A percentile compares a stretch with the other conserved stretches of the same genome.
Conservation (phyloP, 2,329 filamentous ascomycete genomes). For the Sclerotinia sclerotiorum region DNA sequence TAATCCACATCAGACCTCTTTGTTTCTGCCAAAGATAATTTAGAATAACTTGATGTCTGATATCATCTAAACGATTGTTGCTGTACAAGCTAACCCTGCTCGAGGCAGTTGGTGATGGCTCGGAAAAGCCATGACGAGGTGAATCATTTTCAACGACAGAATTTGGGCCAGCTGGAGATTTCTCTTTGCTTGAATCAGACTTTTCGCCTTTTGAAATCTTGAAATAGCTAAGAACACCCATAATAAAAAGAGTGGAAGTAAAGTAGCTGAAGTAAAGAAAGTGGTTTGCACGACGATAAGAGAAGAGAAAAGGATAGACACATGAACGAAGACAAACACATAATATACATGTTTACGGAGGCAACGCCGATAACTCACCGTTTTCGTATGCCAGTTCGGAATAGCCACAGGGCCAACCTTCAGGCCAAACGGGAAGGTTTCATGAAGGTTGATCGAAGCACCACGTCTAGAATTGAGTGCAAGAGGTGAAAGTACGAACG, state of each 20-base stretch:
- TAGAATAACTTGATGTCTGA: slow-evolving; percentile 80
- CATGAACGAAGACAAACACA: slow-evolving; percentile 18
- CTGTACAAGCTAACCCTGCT: slow-evolving; percentile 17
- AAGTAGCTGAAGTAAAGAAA: slow-evolving; percentile 21
- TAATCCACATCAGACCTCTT: slow-evolving; percentile 71
- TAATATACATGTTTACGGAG: slow-evolving; percentile 17
- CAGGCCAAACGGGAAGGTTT: slow-evolving; percentile 13
- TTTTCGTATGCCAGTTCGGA: slow-evolving; percentile 15
- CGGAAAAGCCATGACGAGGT: slow-evolving; percentile 3
- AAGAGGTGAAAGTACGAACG: slow-evolving; percentile 10
- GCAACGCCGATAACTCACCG: slow-evolving; percentile 12
- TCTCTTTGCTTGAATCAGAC: slow-evolving; percentile 21
- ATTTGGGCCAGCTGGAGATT: slow-evolving; percentile 13
- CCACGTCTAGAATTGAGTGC: slow-evolving; percentile 7
- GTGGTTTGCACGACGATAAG: slow-evolving; percentile 14
- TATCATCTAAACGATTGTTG: slow-evolving; percentile 55
- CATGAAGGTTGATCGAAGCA: slow-evolving; percentile 10
- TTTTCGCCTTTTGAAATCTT: slow-evolving; percentile 21
- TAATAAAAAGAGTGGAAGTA: slow-evolving; percentile 10
- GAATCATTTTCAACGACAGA: slow-evolving; percentile 16
- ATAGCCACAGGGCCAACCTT: not conserved
- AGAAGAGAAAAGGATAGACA: slow-evolving; percentile 7
- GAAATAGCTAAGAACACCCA: slow-evolving; percentile 23
- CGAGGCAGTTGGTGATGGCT: slow-evolving; percentile 16
- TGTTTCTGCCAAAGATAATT: slow-evolving; percentile 81